Evolutionary conservation across 495 filamentous ascomycete genomes (phyloP).

Genomic region (Penicillium angulare): DNA sequence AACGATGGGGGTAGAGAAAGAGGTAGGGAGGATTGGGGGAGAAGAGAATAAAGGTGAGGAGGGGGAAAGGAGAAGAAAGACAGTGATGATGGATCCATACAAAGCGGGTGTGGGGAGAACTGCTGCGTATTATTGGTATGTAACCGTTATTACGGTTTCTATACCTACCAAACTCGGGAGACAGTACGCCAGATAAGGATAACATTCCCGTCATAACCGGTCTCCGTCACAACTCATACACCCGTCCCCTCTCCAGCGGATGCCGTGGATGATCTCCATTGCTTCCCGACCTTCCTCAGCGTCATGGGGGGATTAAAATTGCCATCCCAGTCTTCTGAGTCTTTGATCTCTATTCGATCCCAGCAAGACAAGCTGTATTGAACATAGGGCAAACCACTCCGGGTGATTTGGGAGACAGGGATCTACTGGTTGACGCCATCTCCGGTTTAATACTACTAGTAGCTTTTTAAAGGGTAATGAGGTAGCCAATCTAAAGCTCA

Average conservation of each 20-base stretch:
- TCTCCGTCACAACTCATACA: too few relatives aligned
- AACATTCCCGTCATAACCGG: neutral
- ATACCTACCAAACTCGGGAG: too few relatives aligned
- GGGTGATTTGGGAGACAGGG: neutral
- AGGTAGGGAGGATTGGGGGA: conserved; percentile 21
- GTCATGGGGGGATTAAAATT: too few relatives aligned
- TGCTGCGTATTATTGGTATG: conserved; percentile 1
- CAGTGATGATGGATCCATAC: conserved; percentile 35
- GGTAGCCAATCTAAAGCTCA: neutral
- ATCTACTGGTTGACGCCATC: conserved; percentile 6
- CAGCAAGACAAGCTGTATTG: conserved; percentile 5
- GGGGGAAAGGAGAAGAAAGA: conserved; percentile 28
- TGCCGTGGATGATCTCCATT: conserved; percentile 29
- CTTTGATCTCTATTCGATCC: neutral
- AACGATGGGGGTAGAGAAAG: conserved; percentile 30
- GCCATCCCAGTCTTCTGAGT: too few relatives aligned
- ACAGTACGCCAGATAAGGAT: too few relatives aligned
- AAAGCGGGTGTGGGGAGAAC: conserved; percentile 31
- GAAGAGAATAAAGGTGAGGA: conserved; percentile 11
- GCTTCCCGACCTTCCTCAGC: conserved; percentile 12
- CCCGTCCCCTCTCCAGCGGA: conserved; percentile 3
- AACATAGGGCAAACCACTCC: neutral
- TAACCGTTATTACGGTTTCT: conserved; percentile 3
- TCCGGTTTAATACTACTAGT: conserved; percentile 1
- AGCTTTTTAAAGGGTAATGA: conserved; percentile 1